Evolutionary conservation across 2,329 filamentous ascomycete genomes (phyloP).

Genomic region (Pseudocercospora musae): DNA sequence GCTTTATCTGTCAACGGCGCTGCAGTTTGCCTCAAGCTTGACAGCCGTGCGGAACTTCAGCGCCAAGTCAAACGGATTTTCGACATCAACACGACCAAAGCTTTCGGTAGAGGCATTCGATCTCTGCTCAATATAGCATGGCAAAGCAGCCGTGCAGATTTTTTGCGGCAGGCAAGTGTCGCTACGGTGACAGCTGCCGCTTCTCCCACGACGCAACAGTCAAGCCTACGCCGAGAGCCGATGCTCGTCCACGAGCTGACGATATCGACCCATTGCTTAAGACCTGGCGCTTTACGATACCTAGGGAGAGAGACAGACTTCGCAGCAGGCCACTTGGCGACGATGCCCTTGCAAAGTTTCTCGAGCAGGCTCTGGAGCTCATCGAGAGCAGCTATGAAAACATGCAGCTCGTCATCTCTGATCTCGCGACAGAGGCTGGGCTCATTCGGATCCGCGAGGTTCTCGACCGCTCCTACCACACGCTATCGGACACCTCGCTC

Average conservation of each 20-base stretch:
- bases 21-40: background rate
- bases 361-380: background rate
- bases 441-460: constrained; percentile 8
- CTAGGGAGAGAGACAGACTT: background rate
- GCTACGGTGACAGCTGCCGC: too few relatives aligned
- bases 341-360: constrained; percentile 3
- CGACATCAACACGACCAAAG: too few relatives aligned
- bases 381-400: constrained; percentile 1
- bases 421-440: constrained; percentile 4
- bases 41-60: background rate
- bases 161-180: too few relatives aligned
- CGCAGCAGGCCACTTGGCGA: constrained; percentile 7
- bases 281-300: constrained; percentile 2
- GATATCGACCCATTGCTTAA: constrained; percentile 20
- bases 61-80: too few relatives aligned
- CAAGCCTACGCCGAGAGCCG: too few relatives aligned
- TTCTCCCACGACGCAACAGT: too few relatives aligned
- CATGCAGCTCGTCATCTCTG: constrained; percentile 10
- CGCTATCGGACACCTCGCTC: background rate
- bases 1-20: background rate
- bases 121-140: too few relatives aligned
- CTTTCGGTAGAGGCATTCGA: too few relatives aligned
- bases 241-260: constrained; percentile 8
- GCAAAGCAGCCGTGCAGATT: too few relatives aligned
- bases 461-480: constrained; percentile 1